Conservation (phyloP, 2,329 filamentous ascomycete species). For the Penicillium brasilianum region DNA sequence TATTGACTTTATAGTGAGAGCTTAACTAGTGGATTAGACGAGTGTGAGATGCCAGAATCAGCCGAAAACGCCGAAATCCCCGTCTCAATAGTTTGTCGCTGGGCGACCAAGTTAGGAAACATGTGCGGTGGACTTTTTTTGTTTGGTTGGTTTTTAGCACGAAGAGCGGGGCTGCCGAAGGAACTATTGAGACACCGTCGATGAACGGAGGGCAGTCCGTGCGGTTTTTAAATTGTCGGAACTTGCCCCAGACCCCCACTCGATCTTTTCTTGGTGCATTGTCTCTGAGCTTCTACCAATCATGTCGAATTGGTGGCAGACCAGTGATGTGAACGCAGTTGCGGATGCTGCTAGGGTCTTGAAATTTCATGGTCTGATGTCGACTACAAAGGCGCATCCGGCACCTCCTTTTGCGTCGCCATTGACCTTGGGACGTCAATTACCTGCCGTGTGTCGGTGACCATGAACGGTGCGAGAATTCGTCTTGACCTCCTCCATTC, state of each 20-base stretch:
- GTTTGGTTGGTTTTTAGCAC: not conserved
- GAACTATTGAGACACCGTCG: constrained; percentile 10
- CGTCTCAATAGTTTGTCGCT: not conserved
- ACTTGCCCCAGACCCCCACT: constrained; percentile 6
- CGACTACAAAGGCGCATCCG: not conserved
- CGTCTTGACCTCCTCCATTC: not conserved
- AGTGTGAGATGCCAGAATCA: not conserved
- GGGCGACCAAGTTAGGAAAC: not conserved
- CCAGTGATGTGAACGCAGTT: not conserved
- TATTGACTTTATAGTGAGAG: not conserved
- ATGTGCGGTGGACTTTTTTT: not conserved
- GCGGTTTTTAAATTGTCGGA: constrained; percentile 5
- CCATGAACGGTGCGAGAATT: not conserved
- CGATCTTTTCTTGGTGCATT: not conserved
- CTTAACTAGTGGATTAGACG: not conserved
- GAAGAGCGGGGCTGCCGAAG: constrained; percentile 5
- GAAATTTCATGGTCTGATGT: constrained; percentile 2
- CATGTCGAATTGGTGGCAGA: not conserved
- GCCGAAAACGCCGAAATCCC: not conserved
- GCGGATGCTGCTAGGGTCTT: not conserved
- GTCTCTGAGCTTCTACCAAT: not conserved
- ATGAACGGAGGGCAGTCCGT: constrained; percentile 3
- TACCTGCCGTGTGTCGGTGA: not conserved
- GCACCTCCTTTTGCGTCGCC: not conserved
- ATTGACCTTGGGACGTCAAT: not conserved